A percentile compares a stretch with the other conserved stretches of the same genome.
Evolutionary conservation across 345 rosid species (phyloP).

Genomic region (Hibiscus trionum): DNA sequence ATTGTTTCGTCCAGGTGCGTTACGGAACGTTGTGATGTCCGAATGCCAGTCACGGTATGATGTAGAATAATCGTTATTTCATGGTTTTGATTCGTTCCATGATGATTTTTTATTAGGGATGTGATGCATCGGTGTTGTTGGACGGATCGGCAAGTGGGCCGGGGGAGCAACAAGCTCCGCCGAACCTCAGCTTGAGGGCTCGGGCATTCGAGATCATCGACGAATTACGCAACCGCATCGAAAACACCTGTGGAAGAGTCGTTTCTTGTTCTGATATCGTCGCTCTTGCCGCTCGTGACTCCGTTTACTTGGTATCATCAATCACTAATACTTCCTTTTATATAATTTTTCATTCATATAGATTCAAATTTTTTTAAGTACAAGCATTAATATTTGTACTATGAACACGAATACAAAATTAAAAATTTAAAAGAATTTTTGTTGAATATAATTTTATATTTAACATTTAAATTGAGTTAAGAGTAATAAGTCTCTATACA

Average conservation of each 20-base stretch:
- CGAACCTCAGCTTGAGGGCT: conserved; percentile 40
- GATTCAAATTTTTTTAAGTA: neutral
- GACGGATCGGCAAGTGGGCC: conserved; percentile 78
- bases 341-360: neutral
- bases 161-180: conserved; percentile 60
- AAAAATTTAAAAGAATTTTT: no score
- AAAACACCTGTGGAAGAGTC: conserved; percentile 36
- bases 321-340: neutral
- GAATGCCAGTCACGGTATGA: no score
- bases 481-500: no score
- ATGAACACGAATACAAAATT: no score
- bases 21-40: neutral
- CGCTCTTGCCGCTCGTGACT: conserved; percentile 50
- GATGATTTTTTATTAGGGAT: conserved; percentile 36
- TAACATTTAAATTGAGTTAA: no score
- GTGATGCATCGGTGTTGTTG: conserved; percentile 78
- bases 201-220: conserved; percentile 39
- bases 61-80: no score
- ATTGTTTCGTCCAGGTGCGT: conserved; percentile 51
- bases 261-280: conserved; percentile 55
- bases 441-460: no score
- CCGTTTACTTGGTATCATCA: conserved; percentile 42
- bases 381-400: no score
- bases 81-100: neutral
- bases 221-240: conserved; percentile 30